Conservation (phyloP, 202 grass and related monocot genomes). For the Musa balbisiana region DNA sequence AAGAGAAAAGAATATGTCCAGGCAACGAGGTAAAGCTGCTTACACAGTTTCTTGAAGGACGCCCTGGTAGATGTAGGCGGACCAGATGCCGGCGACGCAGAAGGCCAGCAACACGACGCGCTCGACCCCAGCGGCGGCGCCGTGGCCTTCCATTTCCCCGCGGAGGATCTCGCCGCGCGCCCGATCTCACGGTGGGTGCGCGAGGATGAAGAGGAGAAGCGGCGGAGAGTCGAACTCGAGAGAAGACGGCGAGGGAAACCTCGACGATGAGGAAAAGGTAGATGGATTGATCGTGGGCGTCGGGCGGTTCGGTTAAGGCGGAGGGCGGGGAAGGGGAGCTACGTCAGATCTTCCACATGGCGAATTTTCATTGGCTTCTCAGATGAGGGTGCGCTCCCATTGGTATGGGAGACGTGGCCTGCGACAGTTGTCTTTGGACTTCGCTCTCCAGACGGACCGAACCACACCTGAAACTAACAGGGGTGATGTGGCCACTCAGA, state of each 20-base stretch:
- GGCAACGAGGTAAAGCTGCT: conserved; percentile 1
- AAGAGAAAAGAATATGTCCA: neutral
- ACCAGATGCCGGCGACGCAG: conserved; percentile 92
- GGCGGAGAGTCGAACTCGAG: neutral
- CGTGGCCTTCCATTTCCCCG: conserved; percentile 1
- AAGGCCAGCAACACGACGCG: conserved; percentile 70
- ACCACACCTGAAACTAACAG: too few species aligned
- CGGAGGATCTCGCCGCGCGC: neutral
- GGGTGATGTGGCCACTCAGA: too few species aligned
- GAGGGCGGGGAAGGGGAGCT: neutral
- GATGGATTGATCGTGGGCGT: too few species aligned
- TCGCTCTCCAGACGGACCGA: too few species aligned
- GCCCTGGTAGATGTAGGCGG: conserved; percentile 90
- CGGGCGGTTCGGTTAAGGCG: too few species aligned
- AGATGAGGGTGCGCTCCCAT: neutral
- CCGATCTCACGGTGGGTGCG: neutral
- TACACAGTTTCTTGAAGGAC: conserved; percentile 91
- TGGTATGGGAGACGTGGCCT: neutral
- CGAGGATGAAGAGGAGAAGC: neutral
- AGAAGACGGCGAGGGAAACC: neutral
- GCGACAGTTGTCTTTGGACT: neutral
- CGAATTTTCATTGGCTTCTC: neutral
- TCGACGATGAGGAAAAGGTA: too few species aligned
- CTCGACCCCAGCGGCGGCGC: conserved; percentile 16
- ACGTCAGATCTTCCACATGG: neutral